Conservation (phyloP, 2,329 filamentous ascomycete genomes). For the Colletotrichum lupini region DNA sequence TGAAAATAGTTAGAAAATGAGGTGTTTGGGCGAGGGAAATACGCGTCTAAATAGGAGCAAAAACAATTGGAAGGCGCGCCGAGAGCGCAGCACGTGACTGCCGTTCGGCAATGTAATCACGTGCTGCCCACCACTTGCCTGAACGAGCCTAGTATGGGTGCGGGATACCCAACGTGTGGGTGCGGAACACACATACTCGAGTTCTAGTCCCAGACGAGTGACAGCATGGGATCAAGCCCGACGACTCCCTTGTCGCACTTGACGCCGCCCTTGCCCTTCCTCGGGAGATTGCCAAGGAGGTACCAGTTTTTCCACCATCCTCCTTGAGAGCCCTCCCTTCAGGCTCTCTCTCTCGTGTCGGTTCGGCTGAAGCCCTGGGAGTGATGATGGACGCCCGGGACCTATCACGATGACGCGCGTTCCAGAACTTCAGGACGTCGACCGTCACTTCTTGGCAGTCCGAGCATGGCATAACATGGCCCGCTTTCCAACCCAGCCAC, state of each 20-base stretch:
- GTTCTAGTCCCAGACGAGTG: slow-evolving; percentile 16
- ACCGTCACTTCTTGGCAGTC: slow-evolving; percentile 19
- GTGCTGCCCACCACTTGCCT: too few relatives aligned
- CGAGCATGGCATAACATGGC: background rate
- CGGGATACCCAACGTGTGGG: too few relatives aligned
- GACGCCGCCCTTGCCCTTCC: slow-evolving; percentile 7
- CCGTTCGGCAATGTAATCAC: too few relatives aligned
- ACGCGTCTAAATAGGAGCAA: too few relatives aligned
- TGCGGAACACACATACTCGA: too few relatives aligned
- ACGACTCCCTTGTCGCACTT: slow-evolving; percentile 6
- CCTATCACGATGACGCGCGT: slow-evolving; percentile 19
- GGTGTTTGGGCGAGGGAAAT: too few relatives aligned
- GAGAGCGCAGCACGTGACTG: too few relatives aligned
- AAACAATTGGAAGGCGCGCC: too few relatives aligned
- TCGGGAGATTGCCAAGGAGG: slow-evolving; percentile 17
- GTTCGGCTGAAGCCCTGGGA: background rate
- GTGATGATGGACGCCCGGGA: background rate
- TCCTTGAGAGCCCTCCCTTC: too few relatives aligned
- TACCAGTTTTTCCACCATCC: background rate
- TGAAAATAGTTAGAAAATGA: too few relatives aligned
- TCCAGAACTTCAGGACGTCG: slow-evolving; percentile 11
- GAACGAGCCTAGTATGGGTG: too few relatives aligned
- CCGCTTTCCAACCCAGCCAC: slow-evolving; percentile 4
- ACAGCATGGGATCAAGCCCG: slow-evolving; percentile 4
- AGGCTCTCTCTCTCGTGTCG: background rate